phyloP scores from a whole-genome alignment of 1,284 basidiomycete genomes.

The Pseudozyma sp. region DNA sequence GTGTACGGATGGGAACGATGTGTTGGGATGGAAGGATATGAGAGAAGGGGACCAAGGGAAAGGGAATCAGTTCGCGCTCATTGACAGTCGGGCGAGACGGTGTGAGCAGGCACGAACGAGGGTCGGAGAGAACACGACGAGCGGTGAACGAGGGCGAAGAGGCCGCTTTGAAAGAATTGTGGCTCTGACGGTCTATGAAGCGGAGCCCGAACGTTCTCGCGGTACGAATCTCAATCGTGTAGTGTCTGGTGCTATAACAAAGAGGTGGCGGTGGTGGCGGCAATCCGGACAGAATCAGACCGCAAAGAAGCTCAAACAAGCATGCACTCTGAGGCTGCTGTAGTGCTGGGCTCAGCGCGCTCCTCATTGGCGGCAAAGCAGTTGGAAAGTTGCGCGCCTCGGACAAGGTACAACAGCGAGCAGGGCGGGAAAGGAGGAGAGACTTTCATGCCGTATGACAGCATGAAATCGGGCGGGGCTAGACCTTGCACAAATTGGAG shows the following conservation, averaged over 20 bases:
- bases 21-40: not conserved
- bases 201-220: constrained; percentile 5
- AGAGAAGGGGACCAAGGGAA: not conserved
- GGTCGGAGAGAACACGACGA: not conserved
- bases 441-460: constrained; percentile 27
- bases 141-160: not conserved
- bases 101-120: not conserved
- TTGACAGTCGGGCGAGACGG: constrained; percentile 3
- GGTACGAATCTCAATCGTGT: not conserved
- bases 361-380: no score
- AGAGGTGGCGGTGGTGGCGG: constrained; percentile 3
- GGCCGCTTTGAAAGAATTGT: not conserved
- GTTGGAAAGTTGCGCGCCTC: no score
- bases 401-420: not conserved
- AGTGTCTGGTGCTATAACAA: no score
- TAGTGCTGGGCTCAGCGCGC: no score
- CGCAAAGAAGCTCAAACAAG: not conserved
- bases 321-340: no score
- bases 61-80: constrained; percentile 1
- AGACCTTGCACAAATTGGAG: not conserved
- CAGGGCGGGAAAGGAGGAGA: not conserved
- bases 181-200: constrained; percentile 3
- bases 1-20: not conserved
- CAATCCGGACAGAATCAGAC: not conserved
- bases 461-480: constrained; percentile 18